Evolutionary conservation across 2,329 filamentous ascomycete genomes (phyloP), one percentile per base, ranked within the genome.

Genomic region (Hymenoscyphus linearis): DNA sequence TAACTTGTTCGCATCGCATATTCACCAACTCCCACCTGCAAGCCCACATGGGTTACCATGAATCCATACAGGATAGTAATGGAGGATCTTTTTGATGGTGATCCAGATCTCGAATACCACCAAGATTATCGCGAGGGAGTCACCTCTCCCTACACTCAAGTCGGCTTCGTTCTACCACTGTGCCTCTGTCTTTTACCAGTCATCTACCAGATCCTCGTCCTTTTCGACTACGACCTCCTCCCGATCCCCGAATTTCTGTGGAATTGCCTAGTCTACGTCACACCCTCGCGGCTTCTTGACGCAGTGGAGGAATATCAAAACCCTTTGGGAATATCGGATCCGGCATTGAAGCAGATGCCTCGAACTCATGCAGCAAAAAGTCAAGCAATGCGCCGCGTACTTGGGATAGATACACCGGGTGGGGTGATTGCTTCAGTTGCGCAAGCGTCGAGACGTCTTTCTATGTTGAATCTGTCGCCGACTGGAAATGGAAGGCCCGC

Each of bases 381-480:
- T 71, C 82, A 86, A 66, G 80, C 81, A 10, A 80, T 91, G 76
- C 79, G 81, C 67, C 82, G 84, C 63, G 79, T 91, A 35, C 73
- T 91, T 36, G 82, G 86, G 1, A 70, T 88, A 63, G 82, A 85
- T 67, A 78, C 71, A 57, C 73, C 77, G 4, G 77, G 78, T 40
- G 78, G 82, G 56, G 77, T 86, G 64, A 79, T 86, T 69, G 79
- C 77, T 55, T 81, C 80, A 6, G 82, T 85, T 14, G 81, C 85
- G 44, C 79, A 83, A 67, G 85, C 80, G 3, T 80, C 85, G 36
- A 81, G 82, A 60, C 80, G 82, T 22, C 73, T 86, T 2, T 79
- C 77, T 44, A 81, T 79, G 13, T 72, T 87, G 18, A 64, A 71
- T 25, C 64, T 68, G 2, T 0, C 78, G 75, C 47, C 76, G 71